Conservation (phyloP, 1,284 basidiomycete genomes). For the Golubevia pallescens region DNA sequence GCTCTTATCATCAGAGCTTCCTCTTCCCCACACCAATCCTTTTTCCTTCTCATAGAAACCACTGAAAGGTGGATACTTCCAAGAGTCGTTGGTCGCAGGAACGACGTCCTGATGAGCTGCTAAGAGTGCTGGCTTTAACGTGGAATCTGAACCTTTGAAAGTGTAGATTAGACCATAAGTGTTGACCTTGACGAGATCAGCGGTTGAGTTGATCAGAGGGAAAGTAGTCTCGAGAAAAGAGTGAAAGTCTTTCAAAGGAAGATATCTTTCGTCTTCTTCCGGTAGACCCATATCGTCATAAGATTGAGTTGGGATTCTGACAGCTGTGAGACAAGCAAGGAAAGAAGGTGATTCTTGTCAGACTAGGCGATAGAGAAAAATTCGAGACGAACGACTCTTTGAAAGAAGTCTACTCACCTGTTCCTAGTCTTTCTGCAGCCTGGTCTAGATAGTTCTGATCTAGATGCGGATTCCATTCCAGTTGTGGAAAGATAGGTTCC, state of each 20-base stretch:
- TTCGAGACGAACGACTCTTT: too few relatives aligned
- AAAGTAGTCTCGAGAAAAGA: slow-evolving; percentile 51
- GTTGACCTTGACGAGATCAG: slow-evolving; percentile 71
- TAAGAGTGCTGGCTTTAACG: slow-evolving; percentile 73
- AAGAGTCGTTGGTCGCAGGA: slow-evolving; percentile 71
- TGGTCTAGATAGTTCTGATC: too few relatives aligned
- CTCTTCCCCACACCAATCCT: slow-evolving; percentile 72
- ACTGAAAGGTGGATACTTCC: slow-evolving; percentile 73
- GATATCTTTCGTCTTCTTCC: not conserved
- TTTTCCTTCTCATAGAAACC: slow-evolving; percentile 68
- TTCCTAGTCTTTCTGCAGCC: too few relatives aligned
- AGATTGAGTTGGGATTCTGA: slow-evolving; percentile 2
- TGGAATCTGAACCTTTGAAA: slow-evolving; percentile 70
- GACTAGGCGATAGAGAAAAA: too few relatives aligned
- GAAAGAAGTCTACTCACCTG: too few relatives aligned
- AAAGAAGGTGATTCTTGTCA: too few relatives aligned
- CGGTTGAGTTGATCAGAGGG: slow-evolving; percentile 65
- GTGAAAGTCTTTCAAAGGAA: slow-evolving; percentile 57
- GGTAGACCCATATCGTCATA: slow-evolving; percentile 6
- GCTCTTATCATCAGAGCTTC: slow-evolving; percentile 66
- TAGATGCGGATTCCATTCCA: too few relatives aligned
- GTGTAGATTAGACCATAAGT: slow-evolving; percentile 73
- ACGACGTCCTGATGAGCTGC: slow-evolving; percentile 75
- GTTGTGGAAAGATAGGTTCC: too few relatives aligned
- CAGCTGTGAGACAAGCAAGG: too few relatives aligned